Evolutionary conservation across 305 asterid genomes (phyloP), one percentile per base, ranked within the genome.

Genomic region (Fraxinus nigra): DNA sequence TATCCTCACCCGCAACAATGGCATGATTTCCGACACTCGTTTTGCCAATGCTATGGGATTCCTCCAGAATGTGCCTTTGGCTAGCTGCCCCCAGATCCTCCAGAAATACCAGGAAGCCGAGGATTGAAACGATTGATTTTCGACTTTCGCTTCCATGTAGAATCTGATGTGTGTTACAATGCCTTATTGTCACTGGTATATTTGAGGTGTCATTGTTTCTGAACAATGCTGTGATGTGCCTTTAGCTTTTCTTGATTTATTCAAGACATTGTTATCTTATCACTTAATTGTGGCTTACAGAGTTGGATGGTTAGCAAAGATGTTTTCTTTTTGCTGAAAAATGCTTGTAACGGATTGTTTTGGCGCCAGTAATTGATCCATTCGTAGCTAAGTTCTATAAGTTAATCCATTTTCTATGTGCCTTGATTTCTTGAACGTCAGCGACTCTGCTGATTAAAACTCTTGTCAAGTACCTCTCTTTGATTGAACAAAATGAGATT

Each of bases 41-140:
- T 87, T 74, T 0, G 98, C 95, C 65, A 95, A 95, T 37, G 83
- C 90, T 74, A 81, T 95, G 86, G 97, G 95, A 1, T 93, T 89
- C 88, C 80, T 81, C n/a, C 85, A 65, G 85, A 75, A 67, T 4
- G 81, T 75, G 3, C 90, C 97, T 3, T 77, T 93, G 91, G 84
- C 91, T 77, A 72, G 79, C 82, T 95, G 99, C 90, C 24, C 88
- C 10, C 81, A 92, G 88, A 70, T 92, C 82, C 95, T 95, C 24
- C 79, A 86, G 85, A 87, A 89, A 84, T 95, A 93, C 82, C 86
- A 88, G 78, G 89, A 83, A 16, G 22, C 82, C 2, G 92, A 89
- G 35, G 86, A 80, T 16, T 87, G 67, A 82, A 35, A 30, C 1
- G 32, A 28, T 34, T 79, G 75, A 67, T 28, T 20, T 61, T 76